Base-by-base conservation (phyloP, 345 rosid species). In the Aethionema arabicum region DNA sequence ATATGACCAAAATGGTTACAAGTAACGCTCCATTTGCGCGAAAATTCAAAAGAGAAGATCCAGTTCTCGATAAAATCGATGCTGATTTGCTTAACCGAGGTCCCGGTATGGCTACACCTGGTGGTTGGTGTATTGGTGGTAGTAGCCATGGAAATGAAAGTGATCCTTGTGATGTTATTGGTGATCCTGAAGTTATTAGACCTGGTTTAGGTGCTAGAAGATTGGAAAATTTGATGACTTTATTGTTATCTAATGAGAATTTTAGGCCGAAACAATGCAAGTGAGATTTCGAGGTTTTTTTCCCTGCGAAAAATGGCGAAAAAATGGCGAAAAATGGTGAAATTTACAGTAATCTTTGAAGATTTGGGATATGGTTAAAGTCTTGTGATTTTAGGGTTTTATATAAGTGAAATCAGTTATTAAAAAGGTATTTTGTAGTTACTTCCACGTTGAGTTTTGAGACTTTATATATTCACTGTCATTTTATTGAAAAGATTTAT, bases 21-120 rank as follows among this genome's bases (percentile, higher is more conserved):
- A 93, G 99, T 46, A 84, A 93, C 49, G 99, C 95, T 4, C 99
- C 96, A 2, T 90, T 90, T 55, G 96, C 92, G 0, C 80, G 97
- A 68, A 93, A 93, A 68, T 93, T 93, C 68, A 72, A 65, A 36
- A 75, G 76, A 4, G 79, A 85, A 2, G 85, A 87, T 70, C 97
- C 87, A 6, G 96, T 93, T 29, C 99, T 90, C 0, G 82, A 83
- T 73, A 85, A 80, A 70, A 75, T 93, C 4, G 99, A 93, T 65
- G 72, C 80, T 0, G 92, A 93, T 60, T 95, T 93, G 37, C 79
- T 93, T 65, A 74, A 79, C 52, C 77, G 95, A 8, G 73, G 79
- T 54, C 76, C 78, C 8, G 85, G 74, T 37, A 87, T 78, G 96
- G 63, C 78, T 50, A 89, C 90, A 45, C 95, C 96, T 1, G 99